Evolutionary conservation across 2,329 filamentous ascomycete genomes (phyloP), one percentile per base, ranked within the genome.

Genomic region (Alternaria arborescens): DNA sequence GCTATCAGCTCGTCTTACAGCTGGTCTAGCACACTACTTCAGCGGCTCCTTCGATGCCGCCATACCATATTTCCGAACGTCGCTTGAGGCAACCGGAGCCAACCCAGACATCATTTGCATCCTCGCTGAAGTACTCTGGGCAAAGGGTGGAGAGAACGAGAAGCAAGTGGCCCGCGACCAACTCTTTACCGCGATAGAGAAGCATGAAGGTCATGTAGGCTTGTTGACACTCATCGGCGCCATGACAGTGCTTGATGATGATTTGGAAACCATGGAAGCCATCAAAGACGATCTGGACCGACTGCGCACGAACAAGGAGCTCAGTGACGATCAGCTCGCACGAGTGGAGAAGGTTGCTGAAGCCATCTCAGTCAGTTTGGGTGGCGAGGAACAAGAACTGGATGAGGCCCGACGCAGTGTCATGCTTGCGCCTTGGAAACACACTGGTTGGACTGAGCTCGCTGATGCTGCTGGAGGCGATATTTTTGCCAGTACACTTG

Each of bases 121-220:
- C 12, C 84, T 98, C 12, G 91, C 94, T 0, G 93, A 98, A 78
- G 91, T 98, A 0, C 85, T 98, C 0, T 99, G 95, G 94, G 94
- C 94, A 0, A 93, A 92, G 66, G 93, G 92, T 8, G 88, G 89
- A 0, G 87, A 90, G 7, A 85, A 89, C 1, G 91, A 94, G 56
- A 88, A 90, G 47, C 87, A 89, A 51, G 88, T 91, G 62, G 94
- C 94, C 16, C 87, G 93, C 4, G 88, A 91, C 53, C 87, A 92
- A 65, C 84, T 99, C 1, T 94, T 97, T 71, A 89, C 89, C 14
- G 89, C 91, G 36, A 89, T 97, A 12, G 92, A 94, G 69, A 85
- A 83, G 52, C 82, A 91, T 51, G 87, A 92, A 0, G 86, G 89
- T 1, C 93, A 98, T 67, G 86, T 97, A 1, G 90, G 89, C 64